A percentile compares a stretch with the other conserved stretches of the same genome.
Evolutionary conservation across 345 rosid genomes (phyloP).

Genomic region (Iberis pinnata): DNA sequence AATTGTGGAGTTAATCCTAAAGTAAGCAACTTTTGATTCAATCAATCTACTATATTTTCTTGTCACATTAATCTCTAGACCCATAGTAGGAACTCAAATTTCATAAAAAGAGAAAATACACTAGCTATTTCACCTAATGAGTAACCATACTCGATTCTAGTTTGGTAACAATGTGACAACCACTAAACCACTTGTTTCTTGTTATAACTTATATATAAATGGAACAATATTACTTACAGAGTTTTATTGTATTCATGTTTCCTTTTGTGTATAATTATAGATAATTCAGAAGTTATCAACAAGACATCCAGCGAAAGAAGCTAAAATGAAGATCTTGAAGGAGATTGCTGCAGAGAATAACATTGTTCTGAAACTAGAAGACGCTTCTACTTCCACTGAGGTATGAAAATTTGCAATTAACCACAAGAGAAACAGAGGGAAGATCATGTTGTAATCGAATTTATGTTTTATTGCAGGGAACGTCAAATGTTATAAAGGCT

Average conservation of each 20-base stretch:
- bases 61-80: too few species aligned
- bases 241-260: neutral
- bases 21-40: slow-evolving; percentile 35
- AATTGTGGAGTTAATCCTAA: slow-evolving; percentile 57
- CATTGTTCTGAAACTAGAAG: slow-evolving; percentile 49
- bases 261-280: slow-evolving; percentile 15
- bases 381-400: slow-evolving; percentile 31
- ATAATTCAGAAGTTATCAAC: slow-evolving; percentile 36
- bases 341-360: slow-evolving; percentile 65
- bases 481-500: slow-evolving; percentile 18
- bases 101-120: too few species aligned
- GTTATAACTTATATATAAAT: too few species aligned
- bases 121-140: too few species aligned
- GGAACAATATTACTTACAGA: neutral
- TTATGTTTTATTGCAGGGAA: slow-evolving; percentile 34
- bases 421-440: neutral
- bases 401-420: slow-evolving; percentile 32
- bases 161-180: too few species aligned
- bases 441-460: slow-evolving; percentile 1
- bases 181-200: too few species aligned
- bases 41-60: slow-evolving; percentile 10
- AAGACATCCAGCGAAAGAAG: slow-evolving; percentile 46
- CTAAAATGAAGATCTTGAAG: slow-evolving; percentile 48
- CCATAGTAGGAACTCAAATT: too few species aligned
- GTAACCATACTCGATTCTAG: too few species aligned